A percentile compares a stretch with the other conserved stretches of the same genome.
These are phyloP conservation scores for Phytophthora chlamydospora DNA, from an alignment of 352 stramenopile species.

Conservation along the genomic window DNA sequence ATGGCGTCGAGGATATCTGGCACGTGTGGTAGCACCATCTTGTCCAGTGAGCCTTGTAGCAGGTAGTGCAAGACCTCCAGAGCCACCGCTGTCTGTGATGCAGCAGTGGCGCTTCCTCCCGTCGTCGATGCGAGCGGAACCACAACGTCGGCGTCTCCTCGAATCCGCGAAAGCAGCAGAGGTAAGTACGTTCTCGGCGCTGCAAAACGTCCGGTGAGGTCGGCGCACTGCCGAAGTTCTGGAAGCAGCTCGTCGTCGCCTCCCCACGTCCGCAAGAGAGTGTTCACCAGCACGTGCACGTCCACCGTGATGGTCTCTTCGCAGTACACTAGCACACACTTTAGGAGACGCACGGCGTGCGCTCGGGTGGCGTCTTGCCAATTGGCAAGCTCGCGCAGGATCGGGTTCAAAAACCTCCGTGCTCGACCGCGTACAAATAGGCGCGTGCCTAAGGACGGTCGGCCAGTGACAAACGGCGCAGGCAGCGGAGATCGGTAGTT, in stretches of 20 bases:
- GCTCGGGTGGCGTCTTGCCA: slow-evolving; percentile 88
- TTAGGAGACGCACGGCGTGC: slow-evolving; percentile 88
- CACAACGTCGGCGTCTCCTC: slow-evolving; percentile 55
- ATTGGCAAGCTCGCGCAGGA: slow-evolving; percentile 92
- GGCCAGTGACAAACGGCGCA: slow-evolving; percentile 67
- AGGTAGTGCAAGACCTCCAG: slow-evolving; percentile 63
- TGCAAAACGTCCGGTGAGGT: slow-evolving; percentile 69
- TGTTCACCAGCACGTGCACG: slow-evolving; percentile 73
- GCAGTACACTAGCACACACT: slow-evolving; percentile 91
- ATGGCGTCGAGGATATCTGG: slow-evolving; percentile 59
- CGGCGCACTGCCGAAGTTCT: slow-evolving; percentile 44
- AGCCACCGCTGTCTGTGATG: slow-evolving; percentile 27
- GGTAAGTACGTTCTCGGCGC: slow-evolving; percentile 69
- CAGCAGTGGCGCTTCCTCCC: slow-evolving; percentile 25
- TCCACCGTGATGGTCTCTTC: slow-evolving; percentile 95
- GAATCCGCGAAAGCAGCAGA: slow-evolving; percentile 65
- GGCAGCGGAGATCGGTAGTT: slow-evolving; percentile 88
- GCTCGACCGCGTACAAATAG: slow-evolving; percentile 92
- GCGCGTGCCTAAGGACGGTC: slow-evolving; percentile 90
- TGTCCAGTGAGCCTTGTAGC: slow-evolving; percentile 64
- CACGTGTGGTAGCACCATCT: slow-evolving; percentile 62
- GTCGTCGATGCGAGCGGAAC: slow-evolving; percentile 16
- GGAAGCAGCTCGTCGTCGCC: slow-evolving; percentile 34
- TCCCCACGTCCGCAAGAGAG: slow-evolving; percentile 63
- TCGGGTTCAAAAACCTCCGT: slow-evolving; percentile 87